Conservation (phyloP, 768 basidiomycete genomes). For the Collybia sordida region DNA sequence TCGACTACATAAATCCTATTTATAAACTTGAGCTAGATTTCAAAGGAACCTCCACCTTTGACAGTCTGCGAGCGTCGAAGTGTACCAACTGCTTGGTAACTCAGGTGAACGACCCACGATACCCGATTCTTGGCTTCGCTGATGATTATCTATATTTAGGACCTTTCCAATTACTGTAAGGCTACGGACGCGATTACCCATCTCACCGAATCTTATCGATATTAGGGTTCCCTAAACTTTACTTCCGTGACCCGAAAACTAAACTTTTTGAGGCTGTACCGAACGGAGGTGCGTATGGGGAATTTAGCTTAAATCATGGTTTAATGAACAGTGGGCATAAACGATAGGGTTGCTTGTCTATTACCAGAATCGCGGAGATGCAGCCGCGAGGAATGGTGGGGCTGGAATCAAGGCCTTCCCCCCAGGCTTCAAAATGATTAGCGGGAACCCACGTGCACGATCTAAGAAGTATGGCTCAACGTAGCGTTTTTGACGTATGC, state of each 20-base stretch:
- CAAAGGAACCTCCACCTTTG: constrained; percentile 30
- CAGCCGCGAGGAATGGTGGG: constrained; percentile 36
- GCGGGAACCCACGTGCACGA: constrained; percentile 36
- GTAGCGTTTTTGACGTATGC: not conserved
- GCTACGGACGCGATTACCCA: not conserved
- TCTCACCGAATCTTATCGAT: not conserved
- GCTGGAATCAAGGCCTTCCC: constrained; percentile 42
- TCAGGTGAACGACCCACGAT: constrained; percentile 18
- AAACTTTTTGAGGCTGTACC: constrained; percentile 33
- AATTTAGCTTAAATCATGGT: not conserved
- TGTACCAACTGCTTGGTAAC: constrained; percentile 38
- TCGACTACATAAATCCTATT: not conserved
- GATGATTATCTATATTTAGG: constrained; percentile 18
- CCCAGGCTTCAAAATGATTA: constrained; percentile 41
- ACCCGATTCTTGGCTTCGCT: not conserved
- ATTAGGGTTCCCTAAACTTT: constrained; percentile 41
- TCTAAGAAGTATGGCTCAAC: constrained; percentile 27
- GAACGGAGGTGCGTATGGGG: constrained; percentile 30
- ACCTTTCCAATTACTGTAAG: constrained; percentile 40
- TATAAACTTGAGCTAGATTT: constrained; percentile 26
- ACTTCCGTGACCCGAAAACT: constrained; percentile 39
- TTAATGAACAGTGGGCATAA: not conserved
- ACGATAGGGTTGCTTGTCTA: constrained; percentile 36
- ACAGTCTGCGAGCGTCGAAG: constrained; percentile 32
- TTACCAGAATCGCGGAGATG: constrained; percentile 40